These are phyloP conservation scores for Uncinocarpus reesii DNA, from an alignment of 2,329 filamentous ascomycete genomes.

Conservation along the genomic window DNA sequence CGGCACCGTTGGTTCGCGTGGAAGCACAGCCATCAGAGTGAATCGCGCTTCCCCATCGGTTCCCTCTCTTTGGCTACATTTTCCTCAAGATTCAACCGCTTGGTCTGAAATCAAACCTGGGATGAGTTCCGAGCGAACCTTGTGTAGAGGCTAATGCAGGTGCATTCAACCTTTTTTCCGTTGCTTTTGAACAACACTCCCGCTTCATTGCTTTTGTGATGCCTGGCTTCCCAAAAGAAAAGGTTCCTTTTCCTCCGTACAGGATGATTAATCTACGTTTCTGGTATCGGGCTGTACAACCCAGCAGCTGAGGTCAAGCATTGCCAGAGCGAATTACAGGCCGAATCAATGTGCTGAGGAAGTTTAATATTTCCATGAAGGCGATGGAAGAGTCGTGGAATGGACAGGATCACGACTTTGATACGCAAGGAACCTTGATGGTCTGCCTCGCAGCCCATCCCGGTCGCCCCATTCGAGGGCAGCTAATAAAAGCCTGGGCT, in stretches of 20 bases:
- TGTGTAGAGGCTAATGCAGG: slow-evolving; percentile 11
- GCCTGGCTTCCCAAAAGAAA: too few species aligned
- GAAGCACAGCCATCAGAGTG: neutral
- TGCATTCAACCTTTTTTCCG: neutral
- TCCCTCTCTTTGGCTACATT: neutral
- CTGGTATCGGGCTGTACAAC: too few species aligned
- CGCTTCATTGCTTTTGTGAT: neutral
- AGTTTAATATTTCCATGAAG: neutral
- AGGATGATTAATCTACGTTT: too few species aligned
- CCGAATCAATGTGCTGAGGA: too few species aligned
- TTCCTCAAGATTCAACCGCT: neutral
- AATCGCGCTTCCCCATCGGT: slow-evolving; percentile 2
- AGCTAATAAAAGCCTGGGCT: neutral
- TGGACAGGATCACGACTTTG: neutral
- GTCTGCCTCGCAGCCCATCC: slow-evolving; percentile 1
- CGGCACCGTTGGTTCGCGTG: slow-evolving; percentile 5
- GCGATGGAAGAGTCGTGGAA: too few species aligned
- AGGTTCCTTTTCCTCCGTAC: too few species aligned
- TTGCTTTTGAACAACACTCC: neutral
- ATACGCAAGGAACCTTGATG: slow-evolving; percentile 4
- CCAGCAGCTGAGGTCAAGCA: too few species aligned
- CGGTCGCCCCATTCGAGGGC: neutral
- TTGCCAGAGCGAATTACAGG: too few species aligned
- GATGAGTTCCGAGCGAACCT: neutral
- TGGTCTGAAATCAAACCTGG: slow-evolving; percentile 3